Base-by-base conservation (phyloP, 768 basidiomycete genomes). In the Tulasnella sp. region DNA sequence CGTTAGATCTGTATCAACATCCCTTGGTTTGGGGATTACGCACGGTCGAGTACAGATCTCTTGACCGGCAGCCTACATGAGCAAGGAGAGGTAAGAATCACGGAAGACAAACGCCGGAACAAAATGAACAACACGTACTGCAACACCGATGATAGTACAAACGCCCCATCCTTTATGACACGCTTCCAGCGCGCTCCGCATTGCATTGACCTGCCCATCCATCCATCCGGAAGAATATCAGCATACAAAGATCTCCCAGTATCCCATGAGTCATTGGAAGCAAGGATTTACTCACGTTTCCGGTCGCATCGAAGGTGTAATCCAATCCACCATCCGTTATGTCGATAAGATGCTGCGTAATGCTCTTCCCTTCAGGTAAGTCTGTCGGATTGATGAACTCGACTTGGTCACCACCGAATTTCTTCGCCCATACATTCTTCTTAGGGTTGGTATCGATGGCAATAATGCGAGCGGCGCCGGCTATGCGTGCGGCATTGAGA, bases 151-250 rank as follows among this genome's bases (percentile, higher is more conserved):
- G 64, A 99, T 70, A 58, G 90, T 97, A 59, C 84, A 90, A 44
- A 97, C 85, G 65, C 96, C 96, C 96, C 96, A 99, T 12, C 96
- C 96, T 70, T 98, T 98, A 73, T 99, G 96, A 71, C 92, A 97
- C n/a, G 92, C 88, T 73, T 99, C 96, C 49, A 99, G 80, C 24
- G 96, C 96, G 50, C 84, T 76, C 62, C 93, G 82, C 93, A 96
- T 97, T 63, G 94, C 92, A 27, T 91, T 75, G 9, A 92, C 87
- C 85, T 87, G 58, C n/a, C 53, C 42, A 27, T n/a, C 7, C 34
- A 38, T 5, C 15, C 15, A 7, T 5, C 5, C 34, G 34, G 34
- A 60, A 49, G 25, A 2, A 22, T 31, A 22, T 52, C 21, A 61
- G 25, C 5, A n/a, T n/a, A n/a, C n/a, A n/a, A n/a, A n/a, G n/a